Evolutionary conservation across 2,329 filamentous ascomycete genomes (phyloP).

Genomic region (Fusarium staphyleae): DNA sequence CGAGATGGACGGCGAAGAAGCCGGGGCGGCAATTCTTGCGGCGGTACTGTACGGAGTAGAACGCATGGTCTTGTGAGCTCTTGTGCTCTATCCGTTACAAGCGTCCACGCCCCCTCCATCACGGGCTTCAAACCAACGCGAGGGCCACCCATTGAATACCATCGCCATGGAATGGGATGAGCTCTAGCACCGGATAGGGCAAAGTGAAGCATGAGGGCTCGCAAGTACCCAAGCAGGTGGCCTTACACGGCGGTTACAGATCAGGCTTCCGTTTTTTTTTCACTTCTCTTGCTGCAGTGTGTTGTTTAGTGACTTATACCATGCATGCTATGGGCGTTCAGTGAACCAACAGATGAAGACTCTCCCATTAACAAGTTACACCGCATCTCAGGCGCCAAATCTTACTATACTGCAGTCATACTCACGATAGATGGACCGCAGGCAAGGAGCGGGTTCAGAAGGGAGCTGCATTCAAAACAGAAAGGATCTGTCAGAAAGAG

Average conservation of each 20-base stretch:
- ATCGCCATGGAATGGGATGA: constrained; percentile 34
- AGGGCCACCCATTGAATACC: constrained; percentile 27
- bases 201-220: constrained; percentile 4
- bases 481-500: constrained; percentile 5
- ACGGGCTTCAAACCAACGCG: constrained; percentile 26
- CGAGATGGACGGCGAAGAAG: neutral
- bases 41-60: no score
- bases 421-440: neutral
- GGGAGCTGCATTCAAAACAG: constrained; percentile 5
- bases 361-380: neutral
- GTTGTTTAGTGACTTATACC: neutral
- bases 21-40: neutral
- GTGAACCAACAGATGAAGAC: neutral
- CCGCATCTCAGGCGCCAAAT: neutral
- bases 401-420: neutral
- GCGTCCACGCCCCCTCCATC: constrained; percentile 15
- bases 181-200: constrained; percentile 31
- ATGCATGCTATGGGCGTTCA: neutral
- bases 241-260: constrained; percentile 14
- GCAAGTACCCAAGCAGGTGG: neutral
- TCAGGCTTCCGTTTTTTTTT: neutral
- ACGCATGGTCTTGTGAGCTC: constrained; percentile 7
- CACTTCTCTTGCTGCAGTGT: constrained; percentile 4
- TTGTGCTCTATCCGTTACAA: neutral
- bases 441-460: constrained; percentile 13